Conservation (phyloP, 1,284 basidiomycete genomes). For the Serendipita sp. region DNA sequence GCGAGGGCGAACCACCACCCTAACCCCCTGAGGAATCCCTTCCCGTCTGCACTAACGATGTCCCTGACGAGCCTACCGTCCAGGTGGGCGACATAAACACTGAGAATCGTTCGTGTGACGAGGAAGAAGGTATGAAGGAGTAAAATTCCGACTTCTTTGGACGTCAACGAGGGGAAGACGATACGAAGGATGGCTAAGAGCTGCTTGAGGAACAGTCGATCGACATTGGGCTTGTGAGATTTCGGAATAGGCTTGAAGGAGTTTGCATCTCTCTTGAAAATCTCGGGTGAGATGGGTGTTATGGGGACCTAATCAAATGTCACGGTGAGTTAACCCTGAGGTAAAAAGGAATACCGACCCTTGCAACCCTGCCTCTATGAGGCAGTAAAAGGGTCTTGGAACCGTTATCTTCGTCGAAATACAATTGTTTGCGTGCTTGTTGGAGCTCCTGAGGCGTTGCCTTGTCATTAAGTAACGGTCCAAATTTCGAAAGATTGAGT, state of each 20-base stretch:
- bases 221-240: constrained; percentile 53
- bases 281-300: constrained; percentile 28
- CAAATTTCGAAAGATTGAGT: background rate
- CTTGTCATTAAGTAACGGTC: background rate
- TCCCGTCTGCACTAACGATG: constrained; percentile 74
- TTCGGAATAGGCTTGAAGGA: constrained; percentile 41
- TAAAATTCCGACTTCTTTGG: constrained; percentile 69
- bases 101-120: constrained; percentile 73
- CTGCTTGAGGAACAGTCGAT: constrained; percentile 67
- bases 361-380: constrained; percentile 44
- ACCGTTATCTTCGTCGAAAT: constrained; percentile 36
- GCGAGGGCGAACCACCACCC: constrained; percentile 84
- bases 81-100: constrained; percentile 74
- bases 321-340: constrained; percentile 17
- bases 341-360: constrained; percentile 30
- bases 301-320: constrained; percentile 23
- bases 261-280: constrained; percentile 32
- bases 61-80: constrained; percentile 86
- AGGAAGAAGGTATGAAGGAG: constrained; percentile 78
- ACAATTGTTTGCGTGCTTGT: constrained; percentile 8
- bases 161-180: constrained; percentile 55
- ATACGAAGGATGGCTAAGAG: constrained; percentile 64
- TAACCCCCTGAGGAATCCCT: constrained; percentile 73
- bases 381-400: constrained; percentile 54
- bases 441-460: constrained; percentile 8